Evolutionary conservation across 768 basidiomycete genomes (phyloP).

Genomic region (Tulasnella calospora): DNA sequence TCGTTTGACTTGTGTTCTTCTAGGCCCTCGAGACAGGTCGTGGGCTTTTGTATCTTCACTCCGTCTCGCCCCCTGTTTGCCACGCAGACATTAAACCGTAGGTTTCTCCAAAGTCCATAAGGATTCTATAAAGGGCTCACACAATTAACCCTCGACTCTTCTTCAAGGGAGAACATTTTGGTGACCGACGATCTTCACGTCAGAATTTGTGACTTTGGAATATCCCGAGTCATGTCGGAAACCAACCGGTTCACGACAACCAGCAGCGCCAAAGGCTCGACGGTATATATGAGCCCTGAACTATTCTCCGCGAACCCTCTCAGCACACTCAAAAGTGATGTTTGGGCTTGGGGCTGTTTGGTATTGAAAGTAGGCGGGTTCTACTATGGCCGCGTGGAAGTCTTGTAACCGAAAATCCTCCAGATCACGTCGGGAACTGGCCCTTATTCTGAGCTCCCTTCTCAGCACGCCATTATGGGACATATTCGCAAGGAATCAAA

Average conservation of each 20-base stretch:
- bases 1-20: not conserved
- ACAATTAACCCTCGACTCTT: not conserved
- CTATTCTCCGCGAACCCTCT: not conserved
- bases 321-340: not conserved
- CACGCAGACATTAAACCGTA: conserved; percentile 11
- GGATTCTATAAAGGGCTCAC: not conserved
- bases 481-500: not conserved
- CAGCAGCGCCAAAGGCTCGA: not conserved
- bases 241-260: not conserved
- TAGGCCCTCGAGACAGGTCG: not conserved
- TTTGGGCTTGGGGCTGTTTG: conserved; percentile 8
- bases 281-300: not conserved
- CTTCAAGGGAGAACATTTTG: not conserved
- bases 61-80: not conserved
- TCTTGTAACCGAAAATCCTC: not conserved
- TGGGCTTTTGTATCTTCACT: not conserved
- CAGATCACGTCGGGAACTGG: not conserved
- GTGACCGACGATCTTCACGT: not conserved
- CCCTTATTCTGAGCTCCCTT: not conserved
- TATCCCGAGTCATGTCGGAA: not conserved
- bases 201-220: not conserved
- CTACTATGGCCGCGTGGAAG: not conserved
- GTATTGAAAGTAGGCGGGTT: not conserved
- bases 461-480: not conserved
- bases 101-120: not conserved